These are phyloP conservation scores for Hysterangium stoloniferum DNA, from an alignment of 768 basidiomycete genomes.

Conservation along the genomic window DNA sequence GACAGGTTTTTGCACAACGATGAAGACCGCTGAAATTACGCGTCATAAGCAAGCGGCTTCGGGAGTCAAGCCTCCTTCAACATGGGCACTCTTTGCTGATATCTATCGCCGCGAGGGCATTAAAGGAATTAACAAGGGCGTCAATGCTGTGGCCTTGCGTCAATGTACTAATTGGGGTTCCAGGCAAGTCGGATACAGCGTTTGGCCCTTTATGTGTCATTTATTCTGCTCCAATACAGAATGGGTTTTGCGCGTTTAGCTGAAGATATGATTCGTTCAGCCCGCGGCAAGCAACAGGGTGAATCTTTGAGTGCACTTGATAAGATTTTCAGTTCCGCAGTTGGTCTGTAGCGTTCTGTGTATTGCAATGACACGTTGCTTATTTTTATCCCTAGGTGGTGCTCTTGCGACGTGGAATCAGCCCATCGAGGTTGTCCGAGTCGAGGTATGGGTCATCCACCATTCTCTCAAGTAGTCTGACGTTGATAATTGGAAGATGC, in stretches of 20 bases:
- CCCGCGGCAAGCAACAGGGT: slow-evolving; percentile 70
- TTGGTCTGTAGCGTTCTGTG: slow-evolving; percentile 33
- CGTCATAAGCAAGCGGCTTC: slow-evolving; percentile 83
- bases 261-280: slow-evolving; percentile 67
- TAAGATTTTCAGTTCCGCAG: slow-evolving; percentile 80
- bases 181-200: slow-evolving; percentile 42
- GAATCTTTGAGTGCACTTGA: slow-evolving; percentile 72
- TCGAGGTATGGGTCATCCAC: slow-evolving; percentile 53
- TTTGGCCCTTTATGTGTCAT: not conserved
- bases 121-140: slow-evolving; percentile 97
- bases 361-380: not conserved
- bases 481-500: slow-evolving; percentile 59
- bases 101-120: slow-evolving; percentile 93
- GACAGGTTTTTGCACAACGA: slow-evolving; percentile 94
- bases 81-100: slow-evolving; percentile 90
- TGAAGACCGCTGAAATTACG: slow-evolving; percentile 99
- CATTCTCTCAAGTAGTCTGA: not conserved
- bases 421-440: slow-evolving; percentile 94
- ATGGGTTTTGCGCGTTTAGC: slow-evolving; percentile 97
- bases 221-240: slow-evolving; percentile 35
- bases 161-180: slow-evolving; percentile 94
- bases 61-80: slow-evolving; percentile 83
- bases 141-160: slow-evolving; percentile 88
- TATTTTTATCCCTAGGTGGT: slow-evolving; percentile 45
- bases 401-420: slow-evolving; percentile 99